phyloP scores from a whole-genome alignment of 805 yeast genomes.

The Saccharomycopsis vini region DNA sequence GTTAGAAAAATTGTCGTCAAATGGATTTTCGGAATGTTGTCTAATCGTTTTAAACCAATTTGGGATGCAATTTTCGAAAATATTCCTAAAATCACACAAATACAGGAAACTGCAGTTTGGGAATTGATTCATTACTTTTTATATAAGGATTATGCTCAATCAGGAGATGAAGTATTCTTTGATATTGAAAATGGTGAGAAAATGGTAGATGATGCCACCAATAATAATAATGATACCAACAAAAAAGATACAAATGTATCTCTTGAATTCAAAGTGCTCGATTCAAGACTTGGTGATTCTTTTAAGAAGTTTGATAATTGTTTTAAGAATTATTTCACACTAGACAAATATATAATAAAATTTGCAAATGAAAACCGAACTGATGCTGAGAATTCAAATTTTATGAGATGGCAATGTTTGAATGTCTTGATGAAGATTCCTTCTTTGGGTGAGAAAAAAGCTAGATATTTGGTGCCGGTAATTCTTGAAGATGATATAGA shows the following conservation, averaged over 20 bases:
- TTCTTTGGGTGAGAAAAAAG: conserved; percentile 56
- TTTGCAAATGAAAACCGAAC: conserved; percentile 31
- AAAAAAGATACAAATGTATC: too few species aligned
- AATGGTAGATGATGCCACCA: neutral
- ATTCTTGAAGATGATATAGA: conserved; percentile 33
- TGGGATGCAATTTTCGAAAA: conserved; percentile 72
- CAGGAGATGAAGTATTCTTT: neutral
- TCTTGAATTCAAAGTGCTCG: conserved; percentile 18
- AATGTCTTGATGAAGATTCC: conserved; percentile 54
- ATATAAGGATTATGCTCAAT: conserved; percentile 26
- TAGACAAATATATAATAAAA: conserved; percentile 31
- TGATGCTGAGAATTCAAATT: conserved; percentile 31
- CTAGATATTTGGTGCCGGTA: conserved; percentile 47
- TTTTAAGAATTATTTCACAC: conserved; percentile 28
- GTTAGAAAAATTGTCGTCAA: conserved; percentile 33
- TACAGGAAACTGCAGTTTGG: conserved; percentile 47
- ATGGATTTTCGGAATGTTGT: conserved; percentile 59
- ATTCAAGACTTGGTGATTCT: conserved; percentile 36
- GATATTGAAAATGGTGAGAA: neutral
- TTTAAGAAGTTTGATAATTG: conserved; percentile 25
- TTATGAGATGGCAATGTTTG: conserved; percentile 47
- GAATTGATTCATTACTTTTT: conserved; percentile 28
- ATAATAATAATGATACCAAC: too few species aligned
- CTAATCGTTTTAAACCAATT: conserved; percentile 72
- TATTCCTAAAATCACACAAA: conserved; percentile 38